Conservation (phyloP, 352 stramenopile species). For the Globisporangium cystogenes region DNA sequence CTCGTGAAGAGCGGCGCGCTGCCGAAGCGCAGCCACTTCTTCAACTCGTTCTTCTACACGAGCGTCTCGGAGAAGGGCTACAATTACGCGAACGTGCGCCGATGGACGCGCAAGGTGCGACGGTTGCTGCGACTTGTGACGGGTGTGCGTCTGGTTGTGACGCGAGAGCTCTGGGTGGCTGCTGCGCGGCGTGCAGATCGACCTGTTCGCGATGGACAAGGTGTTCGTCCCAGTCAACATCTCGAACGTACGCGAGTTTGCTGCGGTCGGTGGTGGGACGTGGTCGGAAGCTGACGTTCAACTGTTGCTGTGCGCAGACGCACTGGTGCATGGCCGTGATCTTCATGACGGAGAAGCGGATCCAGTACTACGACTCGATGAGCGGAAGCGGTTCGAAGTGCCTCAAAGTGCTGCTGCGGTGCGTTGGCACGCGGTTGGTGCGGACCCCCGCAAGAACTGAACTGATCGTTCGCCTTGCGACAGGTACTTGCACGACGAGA, state of each 20-base stretch:
- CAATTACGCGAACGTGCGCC: conserved; percentile 79
- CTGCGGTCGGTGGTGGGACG: background rate
- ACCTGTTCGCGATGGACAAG: conserved; percentile 90
- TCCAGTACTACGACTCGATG: conserved; percentile 89
- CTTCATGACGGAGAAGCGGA: conserved; percentile 85
- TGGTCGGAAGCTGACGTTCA: background rate
- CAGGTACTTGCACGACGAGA: conserved; percentile 82
- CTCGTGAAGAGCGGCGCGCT: conserved; percentile 45
- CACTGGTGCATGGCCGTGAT: conserved; percentile 87
- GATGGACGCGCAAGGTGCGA: conserved; percentile 77
- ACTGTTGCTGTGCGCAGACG: conserved; percentile 27
- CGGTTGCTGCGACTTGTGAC: background rate
- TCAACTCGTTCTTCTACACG: conserved; percentile 87
- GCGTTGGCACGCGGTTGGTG: background rate
- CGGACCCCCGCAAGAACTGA: too few species aligned
- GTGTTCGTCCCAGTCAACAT: conserved; percentile 85
- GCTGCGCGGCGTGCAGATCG: conserved; percentile 32
- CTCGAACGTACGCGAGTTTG: conserved; percentile 57
- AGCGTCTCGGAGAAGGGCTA: conserved; percentile 80
- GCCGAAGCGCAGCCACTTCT: conserved; percentile 67
- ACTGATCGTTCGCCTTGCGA: too few species aligned
- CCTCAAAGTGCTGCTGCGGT: conserved; percentile 66
- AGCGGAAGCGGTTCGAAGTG: conserved; percentile 57
- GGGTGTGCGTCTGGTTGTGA: background rate
- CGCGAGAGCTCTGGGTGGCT: background rate